Base-by-base conservation (phyloP, 352 stramenopile species). In the Globisporangium paddicum region DNA sequence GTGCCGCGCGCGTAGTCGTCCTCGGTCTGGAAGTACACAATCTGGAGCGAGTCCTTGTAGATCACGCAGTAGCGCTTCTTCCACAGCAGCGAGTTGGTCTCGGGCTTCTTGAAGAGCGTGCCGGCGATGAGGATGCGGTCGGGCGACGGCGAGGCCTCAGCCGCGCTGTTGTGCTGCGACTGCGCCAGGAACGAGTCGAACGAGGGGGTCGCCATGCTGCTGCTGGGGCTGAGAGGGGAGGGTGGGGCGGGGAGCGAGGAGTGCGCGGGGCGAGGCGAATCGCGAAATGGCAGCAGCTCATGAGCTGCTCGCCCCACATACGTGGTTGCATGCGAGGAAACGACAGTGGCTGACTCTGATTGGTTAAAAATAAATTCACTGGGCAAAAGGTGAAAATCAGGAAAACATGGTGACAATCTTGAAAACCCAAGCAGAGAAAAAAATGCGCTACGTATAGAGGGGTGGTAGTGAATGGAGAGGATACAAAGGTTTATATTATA, bases 1-100 rank as follows among this genome's bases (percentile, higher is more conserved):
- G 73, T 63, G 63, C 74, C 73, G 63, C 83, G 79, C 58, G 86
- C 79, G 62, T 87, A 90, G 60, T 88, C 84, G 40, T 84, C 80
- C 26, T 87, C 62, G 45, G 52, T 82, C 56, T 89, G 72, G 60
- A 84, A 93, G 72, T 93, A 90, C 16, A 90, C 78, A 65, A 93
- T 93, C 67, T 89, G 78, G 41, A 91, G 69, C 62, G 79, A 69
- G 61, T 63, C 64, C 34, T 71, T 58, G 68, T 90, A 86, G 41
- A 93, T 77, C 26, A 93, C 84, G 64, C 84, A 93, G 75, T 88
- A 93, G 62, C 84, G 84, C 48, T 90, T 91, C 75, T 93, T 93
- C 84, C 84, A 93, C 7, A 93, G 75, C 60, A 93, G 69, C 63
- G 84, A 87, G 61, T 89, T 89, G 61, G 79, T 86, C 67, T 93